phyloP scores from a whole-genome alignment of 345 rosid species.

The Hirschfeldia incana region DNA sequence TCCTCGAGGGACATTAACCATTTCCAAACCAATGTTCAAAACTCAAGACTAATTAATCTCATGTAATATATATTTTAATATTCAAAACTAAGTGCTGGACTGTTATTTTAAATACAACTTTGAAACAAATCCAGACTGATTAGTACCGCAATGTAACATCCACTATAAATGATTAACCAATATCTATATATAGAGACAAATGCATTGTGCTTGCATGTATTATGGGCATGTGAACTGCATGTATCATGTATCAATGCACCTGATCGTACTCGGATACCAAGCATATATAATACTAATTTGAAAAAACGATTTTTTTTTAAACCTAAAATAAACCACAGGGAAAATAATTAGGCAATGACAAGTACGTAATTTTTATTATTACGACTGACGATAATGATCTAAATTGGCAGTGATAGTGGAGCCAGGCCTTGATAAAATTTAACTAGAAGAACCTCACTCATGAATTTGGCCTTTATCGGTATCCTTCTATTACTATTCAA shows the following conservation, averaged over 20 bases:
- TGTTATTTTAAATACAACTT: no score
- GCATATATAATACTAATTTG: not conserved
- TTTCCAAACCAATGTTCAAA: no score
- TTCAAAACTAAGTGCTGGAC: no score
- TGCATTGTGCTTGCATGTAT: not conserved
- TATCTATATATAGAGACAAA: no score
- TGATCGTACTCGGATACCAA: not conserved
- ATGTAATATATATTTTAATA: no score
- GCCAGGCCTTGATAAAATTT: conserved; percentile 30
- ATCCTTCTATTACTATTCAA: not conserved
- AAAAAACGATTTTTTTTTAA: not conserved
- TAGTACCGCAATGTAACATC: no score
- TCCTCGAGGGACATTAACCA: no score
- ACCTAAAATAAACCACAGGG: not conserved
- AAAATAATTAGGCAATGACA: not conserved
- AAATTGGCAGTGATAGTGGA: conserved; percentile 49
- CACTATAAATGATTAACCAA: no score
- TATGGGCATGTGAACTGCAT: not conserved
- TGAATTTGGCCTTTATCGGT: conserved; percentile 14
- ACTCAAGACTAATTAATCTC: no score
- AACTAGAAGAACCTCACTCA: conserved; percentile 42
- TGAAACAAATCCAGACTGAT: no score
- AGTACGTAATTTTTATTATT: conserved; percentile 13
- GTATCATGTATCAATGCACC: not conserved
- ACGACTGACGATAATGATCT: conserved; percentile 30